These are phyloP conservation scores for Colletotrichum australisinense DNA, from an alignment of 2,329 filamentous ascomycete genomes.

Conservation along the genomic window DNA sequence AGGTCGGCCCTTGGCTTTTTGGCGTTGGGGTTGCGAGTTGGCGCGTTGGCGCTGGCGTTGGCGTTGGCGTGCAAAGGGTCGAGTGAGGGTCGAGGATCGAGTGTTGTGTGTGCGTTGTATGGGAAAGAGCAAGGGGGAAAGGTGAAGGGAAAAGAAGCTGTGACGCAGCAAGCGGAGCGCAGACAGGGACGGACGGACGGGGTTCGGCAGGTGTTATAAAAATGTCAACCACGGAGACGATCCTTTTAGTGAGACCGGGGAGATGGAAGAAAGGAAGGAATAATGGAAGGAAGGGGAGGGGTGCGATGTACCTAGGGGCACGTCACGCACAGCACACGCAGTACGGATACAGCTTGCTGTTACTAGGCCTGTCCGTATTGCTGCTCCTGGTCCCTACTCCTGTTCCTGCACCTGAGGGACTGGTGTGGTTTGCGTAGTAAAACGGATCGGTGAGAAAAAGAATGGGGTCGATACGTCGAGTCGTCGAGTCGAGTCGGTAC, in stretches of 20 bases:
- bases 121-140: constrained; percentile 21
- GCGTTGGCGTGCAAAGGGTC: not conserved
- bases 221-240: constrained; percentile 36
- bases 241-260: constrained; percentile 34
- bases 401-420: not conserved
- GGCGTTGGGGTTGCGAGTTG: not conserved
- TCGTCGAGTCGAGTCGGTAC: not conserved
- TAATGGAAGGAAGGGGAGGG: constrained; percentile 8
- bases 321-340: not conserved
- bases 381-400: not conserved
- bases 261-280: constrained; percentile 16
- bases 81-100: not conserved
- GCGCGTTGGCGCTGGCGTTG: no score
- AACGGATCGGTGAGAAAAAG: constrained; percentile 23
- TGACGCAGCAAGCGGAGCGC: constrained; percentile 32
- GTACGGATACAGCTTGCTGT: not conserved
- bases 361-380: not conserved
- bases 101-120: not conserved
- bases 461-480: not conserved
- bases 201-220: constrained; percentile 36
- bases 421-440: not conserved
- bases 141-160: constrained; percentile 24
- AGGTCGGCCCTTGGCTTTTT: constrained; percentile 16
- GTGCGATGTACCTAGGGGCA: not conserved
- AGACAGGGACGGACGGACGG: constrained; percentile 32